A percentile compares a stretch with the other conserved stretches of the same genome.
These are phyloP conservation scores for Boletus sp. DNA, from an alignment of 768 basidiomycete genomes.

Conservation along the genomic window DNA sequence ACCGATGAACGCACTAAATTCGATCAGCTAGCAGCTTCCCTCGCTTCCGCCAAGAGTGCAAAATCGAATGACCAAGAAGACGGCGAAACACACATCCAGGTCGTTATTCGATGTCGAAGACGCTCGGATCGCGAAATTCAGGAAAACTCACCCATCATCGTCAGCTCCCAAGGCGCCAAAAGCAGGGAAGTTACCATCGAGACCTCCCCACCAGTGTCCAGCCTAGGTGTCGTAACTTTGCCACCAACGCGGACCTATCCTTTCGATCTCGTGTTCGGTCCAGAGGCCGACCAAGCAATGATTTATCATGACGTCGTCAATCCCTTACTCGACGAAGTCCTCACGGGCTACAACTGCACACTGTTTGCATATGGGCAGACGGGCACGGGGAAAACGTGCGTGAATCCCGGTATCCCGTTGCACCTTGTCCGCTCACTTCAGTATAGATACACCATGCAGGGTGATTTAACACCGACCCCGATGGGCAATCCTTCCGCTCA, in stretches of 20 bases:
- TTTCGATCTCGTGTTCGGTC: slow-evolving; percentile 94
- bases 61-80: slow-evolving; percentile 37
- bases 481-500: slow-evolving; percentile 84
- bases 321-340: slow-evolving; percentile 91
- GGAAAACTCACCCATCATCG: slow-evolving; percentile 85
- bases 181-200: slow-evolving; percentile 79
- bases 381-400: slow-evolving; percentile 97
- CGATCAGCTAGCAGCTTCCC: slow-evolving; percentile 25
- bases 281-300: slow-evolving; percentile 92
- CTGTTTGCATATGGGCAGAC: slow-evolving; percentile 98
- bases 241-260: slow-evolving; percentile 84
- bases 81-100: slow-evolving; percentile 83
- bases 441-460: slow-evolving; percentile 92
- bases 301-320: slow-evolving; percentile 92
- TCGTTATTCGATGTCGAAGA: slow-evolving; percentile 85
- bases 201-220: slow-evolving; percentile 63
- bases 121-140: slow-evolving; percentile 83
- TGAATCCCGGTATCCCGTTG: slow-evolving; percentile 8
- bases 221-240: slow-evolving; percentile 69
- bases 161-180: slow-evolving; percentile 72
- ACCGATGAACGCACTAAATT: slow-evolving; percentile 17
- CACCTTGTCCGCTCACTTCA: slow-evolving; percentile 10
- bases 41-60: slow-evolving; percentile 20
- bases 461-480: slow-evolving; percentile 77
- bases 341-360: slow-evolving; percentile 95